These are phyloP conservation scores for Talaromyces atroroseus DNA, from an alignment of 2,329 filamentous ascomycete species.

Conservation along the genomic window DNA sequence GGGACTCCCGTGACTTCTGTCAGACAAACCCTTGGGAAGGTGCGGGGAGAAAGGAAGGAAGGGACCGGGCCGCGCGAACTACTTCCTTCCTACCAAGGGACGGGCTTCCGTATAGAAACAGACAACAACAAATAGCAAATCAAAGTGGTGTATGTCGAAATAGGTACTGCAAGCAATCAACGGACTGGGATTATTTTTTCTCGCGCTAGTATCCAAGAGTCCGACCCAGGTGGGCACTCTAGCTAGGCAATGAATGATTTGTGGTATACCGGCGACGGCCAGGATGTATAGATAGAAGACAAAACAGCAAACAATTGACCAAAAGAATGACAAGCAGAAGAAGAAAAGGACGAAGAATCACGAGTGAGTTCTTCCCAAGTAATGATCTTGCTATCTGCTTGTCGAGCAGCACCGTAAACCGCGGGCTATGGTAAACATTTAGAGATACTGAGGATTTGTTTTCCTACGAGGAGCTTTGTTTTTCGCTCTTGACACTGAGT, in stretches of 20 bases:
- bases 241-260: too few relatives aligned
- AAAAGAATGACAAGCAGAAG: background rate
- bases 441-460: background rate
- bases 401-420: background rate
- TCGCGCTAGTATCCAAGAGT: background rate
- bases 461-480: background rate
- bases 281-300: background rate
- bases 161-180: background rate
- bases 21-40: slow-evolving; percentile 2
- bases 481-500: background rate
- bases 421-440: background rate
- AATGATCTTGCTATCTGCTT: background rate
- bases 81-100: background rate
- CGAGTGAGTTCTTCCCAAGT: background rate
- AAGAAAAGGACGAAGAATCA: background rate
- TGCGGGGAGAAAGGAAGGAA: slow-evolving; percentile 8
- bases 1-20: slow-evolving; percentile 1
- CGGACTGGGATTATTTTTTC: background rate
- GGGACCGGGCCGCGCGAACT: slow-evolving; percentile 10
- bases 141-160: background rate
- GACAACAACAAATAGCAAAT: background rate
- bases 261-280: background rate
- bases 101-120: background rate
- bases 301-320: background rate
- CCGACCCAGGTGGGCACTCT: background rate